Evolutionary conservation across 2,329 filamentous ascomycete species (phyloP), one percentile per base, ranked within the genome.

Genomic region (Aspergillus amoenus): DNA sequence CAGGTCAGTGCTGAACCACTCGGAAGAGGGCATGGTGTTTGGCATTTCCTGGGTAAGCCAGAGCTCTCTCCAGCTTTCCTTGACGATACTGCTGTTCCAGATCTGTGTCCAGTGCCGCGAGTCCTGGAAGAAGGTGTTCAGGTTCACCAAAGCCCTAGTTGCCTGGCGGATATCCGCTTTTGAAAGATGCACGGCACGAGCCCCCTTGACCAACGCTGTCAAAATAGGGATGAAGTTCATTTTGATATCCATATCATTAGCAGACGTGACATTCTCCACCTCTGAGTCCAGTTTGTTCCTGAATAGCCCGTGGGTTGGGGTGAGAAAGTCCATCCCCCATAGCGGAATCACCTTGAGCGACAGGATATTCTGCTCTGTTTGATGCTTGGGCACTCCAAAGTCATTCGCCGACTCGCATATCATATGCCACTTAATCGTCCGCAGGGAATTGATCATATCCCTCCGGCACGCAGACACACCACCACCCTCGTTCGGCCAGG

Each of bases 391-490:
- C 18, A 82, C 75, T 30, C 81, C 81, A 59, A 78, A 84, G 58
- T 84, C 81, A 62, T 82, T 82, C 8, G 81, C 81, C 5, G 79
- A 79, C 68, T 84, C 81, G 48, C 79, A 80, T 43, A 84, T 70
- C 62, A 83, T 81, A 62, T 84, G 81, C 72, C 81, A 82, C 55
- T 80, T 78, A 61, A 84, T 81, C 0, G 79, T 82, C 43, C 74
- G 73, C 59, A 82, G 77, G 13, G 78, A 79, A 62, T 84, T 82
- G 66, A 84, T 80, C 66, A 84, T 75, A 64, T 84, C 81, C 43
- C 81, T 75, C 41, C 81, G 74, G 68, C 81, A 84, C 55, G 81
- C 81, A 39, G 81, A 83, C 13, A 84, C 81, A 62, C 81, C 81
- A 56, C 81, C 81, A 34, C 80, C 80, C 58, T 79, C 78, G 56